These are phyloP conservation scores for Coemansia guatemalensis DNA, from an alignment of 192 early-diverging fungal species.

Conservation along the genomic window DNA sequence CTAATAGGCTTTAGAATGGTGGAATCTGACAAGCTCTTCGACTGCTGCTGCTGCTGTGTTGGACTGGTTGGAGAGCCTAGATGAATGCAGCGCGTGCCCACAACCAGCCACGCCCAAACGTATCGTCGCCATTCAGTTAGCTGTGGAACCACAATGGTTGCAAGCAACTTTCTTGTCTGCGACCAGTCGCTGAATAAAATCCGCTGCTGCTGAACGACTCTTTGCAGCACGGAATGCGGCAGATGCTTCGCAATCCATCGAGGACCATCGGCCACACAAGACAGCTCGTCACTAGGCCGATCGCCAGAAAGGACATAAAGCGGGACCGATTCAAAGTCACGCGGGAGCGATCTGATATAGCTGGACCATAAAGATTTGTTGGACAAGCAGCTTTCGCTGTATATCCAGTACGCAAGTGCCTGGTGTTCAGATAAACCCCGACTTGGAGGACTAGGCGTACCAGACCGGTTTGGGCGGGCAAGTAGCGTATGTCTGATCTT, in stretches of 20 bases:
- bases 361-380: slow-evolving; percentile 13
- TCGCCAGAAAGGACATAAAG: slow-evolving; percentile 32
- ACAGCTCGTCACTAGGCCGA: slow-evolving; percentile 8
- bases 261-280: neutral
- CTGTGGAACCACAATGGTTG: neutral
- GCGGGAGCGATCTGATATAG: slow-evolving; percentile 37
- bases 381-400: slow-evolving; percentile 8
- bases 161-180: slow-evolving; percentile 6
- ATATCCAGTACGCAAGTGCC: slow-evolving; percentile 34
- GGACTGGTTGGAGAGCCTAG: slow-evolving; percentile 14
- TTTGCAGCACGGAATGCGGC: slow-evolving; percentile 17
- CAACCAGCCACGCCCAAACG: slow-evolving; percentile 51
- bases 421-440: slow-evolving; percentile 41
- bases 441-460: neutral
- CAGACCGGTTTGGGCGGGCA: neutral
- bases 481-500: slow-evolving; percentile 13
- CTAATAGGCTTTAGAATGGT: neutral
- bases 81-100: slow-evolving; percentile 49
- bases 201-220: slow-evolving; percentile 22
- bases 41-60: too few species aligned
- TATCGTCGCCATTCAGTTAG: slow-evolving; percentile 26
- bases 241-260: slow-evolving; percentile 30
- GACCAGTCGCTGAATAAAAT: slow-evolving; percentile 32
- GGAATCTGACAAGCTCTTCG: too few species aligned
- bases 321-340: slow-evolving; percentile 35